Base-by-base conservation (phyloP, 2,329 filamentous ascomycete genomes). In the Fusarium sublunatum region DNA sequence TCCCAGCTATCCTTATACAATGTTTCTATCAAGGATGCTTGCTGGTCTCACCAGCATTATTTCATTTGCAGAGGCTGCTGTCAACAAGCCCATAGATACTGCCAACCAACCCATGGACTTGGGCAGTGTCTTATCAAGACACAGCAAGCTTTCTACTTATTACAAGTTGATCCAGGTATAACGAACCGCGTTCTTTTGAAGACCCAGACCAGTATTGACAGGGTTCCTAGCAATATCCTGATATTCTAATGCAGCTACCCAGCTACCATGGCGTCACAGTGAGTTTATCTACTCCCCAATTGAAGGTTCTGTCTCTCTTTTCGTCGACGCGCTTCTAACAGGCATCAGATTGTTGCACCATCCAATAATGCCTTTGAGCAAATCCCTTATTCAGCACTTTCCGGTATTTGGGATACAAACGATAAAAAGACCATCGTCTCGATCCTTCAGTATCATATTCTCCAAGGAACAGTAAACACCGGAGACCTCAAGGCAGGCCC, bases 371-470 rank as follows among this genome's bases (percentile, higher is more conserved):
- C 86, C 13, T 87, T 88, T 74, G 76, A 81, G 15, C 78, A 81
- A 48, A 84, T 87, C 46, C 79, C 79, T 9, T 83, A 81, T 61
- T 82, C 80, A n/a, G 77, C 79, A 9, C 74, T 86, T 34, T 75
- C 77, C 25, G 78, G 79, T 46, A 67, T 83, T n/a, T 82, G 78
- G 71, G 74, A 78, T 8, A 71, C 77, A 8, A 76, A 84, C 6
- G 73, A 83, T 65, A 70, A 74, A 45, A 74, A 76, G 35, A 76
- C 84, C 8, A 75, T 79, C 4, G 73, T 79, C n/a, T 73, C 75
- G 31, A 79, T 89, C 29, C 79, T 90, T 6, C 76, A 82, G 46
- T 90, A 90, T 73, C 87, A 90, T 74, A 81, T 89, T 46, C 76
- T 89, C 25, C 77, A 82, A 46, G 82, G 81, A 44, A 81, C 79